Percentiles rank a stretch among this genome's conserved stretches.
Conservation (phyloP, 192 early-diverging fungal genomes). For the Linnemannia hyalina region DNA sequence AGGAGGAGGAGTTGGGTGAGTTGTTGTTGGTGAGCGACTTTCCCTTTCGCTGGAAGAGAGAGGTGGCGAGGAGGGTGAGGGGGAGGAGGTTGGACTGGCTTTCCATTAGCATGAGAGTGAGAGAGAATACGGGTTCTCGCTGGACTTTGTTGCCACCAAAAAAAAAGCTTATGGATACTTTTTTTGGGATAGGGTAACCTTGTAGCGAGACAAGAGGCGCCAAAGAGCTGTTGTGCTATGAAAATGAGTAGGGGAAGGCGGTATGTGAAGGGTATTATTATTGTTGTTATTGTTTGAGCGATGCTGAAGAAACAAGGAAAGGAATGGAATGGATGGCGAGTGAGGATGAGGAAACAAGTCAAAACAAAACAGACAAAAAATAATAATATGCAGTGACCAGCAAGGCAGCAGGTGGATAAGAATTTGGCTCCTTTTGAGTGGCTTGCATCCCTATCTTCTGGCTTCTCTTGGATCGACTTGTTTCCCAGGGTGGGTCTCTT, state of each 20-base stretch:
- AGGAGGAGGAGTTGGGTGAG: background rate
- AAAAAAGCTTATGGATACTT: background rate
- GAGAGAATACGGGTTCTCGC: background rate
- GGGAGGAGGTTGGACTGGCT: conserved; percentile 17
- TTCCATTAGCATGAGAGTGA: background rate
- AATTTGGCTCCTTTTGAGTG: background rate
- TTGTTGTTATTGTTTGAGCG: no score
- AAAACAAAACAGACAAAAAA: background rate
- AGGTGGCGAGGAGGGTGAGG: conserved; percentile 25
- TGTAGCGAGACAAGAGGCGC: background rate
- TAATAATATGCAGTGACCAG: background rate
- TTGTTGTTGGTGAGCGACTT: background rate
- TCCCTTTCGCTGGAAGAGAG: conserved; percentile 28
- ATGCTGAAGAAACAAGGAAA: background rate
- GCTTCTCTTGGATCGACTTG: background rate
- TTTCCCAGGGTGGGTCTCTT: no score
- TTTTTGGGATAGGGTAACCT: background rate
- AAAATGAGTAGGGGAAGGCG: no score
- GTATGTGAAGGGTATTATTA: no score
- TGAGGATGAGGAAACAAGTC: background rate
- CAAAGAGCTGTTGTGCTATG: background rate
- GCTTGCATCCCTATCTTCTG: background rate
- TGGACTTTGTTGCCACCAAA: conserved; percentile 16
- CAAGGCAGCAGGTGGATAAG: background rate
- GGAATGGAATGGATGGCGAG: background rate